These are phyloP conservation scores for Aspergillus amoenus DNA, from an alignment of 2,329 filamentous ascomycete species.

Conservation along the genomic window DNA sequence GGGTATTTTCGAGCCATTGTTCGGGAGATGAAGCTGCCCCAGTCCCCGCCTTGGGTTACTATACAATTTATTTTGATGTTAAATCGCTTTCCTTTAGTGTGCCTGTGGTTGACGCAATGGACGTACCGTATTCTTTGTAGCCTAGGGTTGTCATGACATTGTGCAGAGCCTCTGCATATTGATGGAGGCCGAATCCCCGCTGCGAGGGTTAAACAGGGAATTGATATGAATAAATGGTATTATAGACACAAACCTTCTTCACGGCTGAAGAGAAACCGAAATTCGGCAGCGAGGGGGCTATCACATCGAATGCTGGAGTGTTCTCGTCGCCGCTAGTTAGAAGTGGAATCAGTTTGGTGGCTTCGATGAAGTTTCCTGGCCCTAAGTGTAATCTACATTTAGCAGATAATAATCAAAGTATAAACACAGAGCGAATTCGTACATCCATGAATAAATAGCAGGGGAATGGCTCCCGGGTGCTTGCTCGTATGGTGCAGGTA, in stretches of 20 bases:
- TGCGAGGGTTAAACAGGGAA: constrained; percentile 25
- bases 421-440: constrained; percentile 13
- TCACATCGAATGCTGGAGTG: constrained; percentile 51
- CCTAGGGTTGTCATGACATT: constrained; percentile 68
- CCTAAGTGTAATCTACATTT: constrained; percentile 27
- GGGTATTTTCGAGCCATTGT: neutral
- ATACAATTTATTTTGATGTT: constrained; percentile 57
- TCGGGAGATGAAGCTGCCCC: neutral
- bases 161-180: constrained; percentile 65
- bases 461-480: constrained; percentile 56
- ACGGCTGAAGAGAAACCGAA: constrained; percentile 55
- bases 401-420: neutral
- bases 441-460: constrained; percentile 69
- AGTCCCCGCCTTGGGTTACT: neutral
- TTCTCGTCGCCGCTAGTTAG: constrained; percentile 38
- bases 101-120: constrained; percentile 36
- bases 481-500: constrained; percentile 61
- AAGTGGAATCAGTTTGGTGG: constrained; percentile 43
- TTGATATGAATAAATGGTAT: neutral
- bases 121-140: constrained; percentile 58
- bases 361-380: constrained; percentile 67
- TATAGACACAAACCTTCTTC: constrained; percentile 22
- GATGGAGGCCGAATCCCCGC: constrained; percentile 57
- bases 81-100: constrained; percentile 59
- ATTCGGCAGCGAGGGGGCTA: constrained; percentile 57